These are phyloP conservation scores for Coelastrella sp. DNA, from an alignment of 139 green algal genomes.

Conservation along the genomic window DNA sequence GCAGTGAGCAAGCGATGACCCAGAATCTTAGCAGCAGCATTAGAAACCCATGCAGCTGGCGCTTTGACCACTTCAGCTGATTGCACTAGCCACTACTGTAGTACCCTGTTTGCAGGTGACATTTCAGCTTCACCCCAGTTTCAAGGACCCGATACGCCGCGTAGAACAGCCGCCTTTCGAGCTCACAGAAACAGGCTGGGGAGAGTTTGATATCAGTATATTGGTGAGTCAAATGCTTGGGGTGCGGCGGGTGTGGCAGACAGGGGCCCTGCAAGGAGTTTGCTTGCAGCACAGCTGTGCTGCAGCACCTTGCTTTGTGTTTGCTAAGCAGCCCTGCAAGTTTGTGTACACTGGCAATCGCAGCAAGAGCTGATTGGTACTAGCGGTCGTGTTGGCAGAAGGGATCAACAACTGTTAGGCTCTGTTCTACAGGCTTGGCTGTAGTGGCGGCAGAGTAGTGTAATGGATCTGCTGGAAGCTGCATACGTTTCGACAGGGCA, in stretches of 20 bases:
- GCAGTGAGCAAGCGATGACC: too few species aligned
- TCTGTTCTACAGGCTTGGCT: too few species aligned
- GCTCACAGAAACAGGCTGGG: conserved; percentile 94
- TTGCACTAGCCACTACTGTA: background rate
- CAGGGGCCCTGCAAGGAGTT: background rate
- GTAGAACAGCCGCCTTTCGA: conserved; percentile 74
- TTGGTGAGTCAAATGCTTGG: conserved; percentile 56
- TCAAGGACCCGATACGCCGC: conserved; percentile 80
- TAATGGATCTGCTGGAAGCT: too few species aligned
- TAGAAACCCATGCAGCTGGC: background rate
- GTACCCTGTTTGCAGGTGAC: background rate
- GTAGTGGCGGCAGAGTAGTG: too few species aligned
- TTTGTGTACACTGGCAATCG: too few species aligned
- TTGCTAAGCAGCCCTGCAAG: too few species aligned
- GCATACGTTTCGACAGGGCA: too few species aligned
- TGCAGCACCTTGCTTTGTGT: too few species aligned
- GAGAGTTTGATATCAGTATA: conserved; percentile 95
- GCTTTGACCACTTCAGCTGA: background rate
- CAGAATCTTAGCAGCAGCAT: background rate
- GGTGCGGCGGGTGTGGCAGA: too few species aligned
- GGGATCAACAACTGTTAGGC: too few species aligned
- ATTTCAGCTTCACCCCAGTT: conserved; percentile 85
- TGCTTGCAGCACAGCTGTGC: background rate
- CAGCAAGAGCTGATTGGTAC: too few species aligned
- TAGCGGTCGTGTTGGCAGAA: too few species aligned